These are phyloP conservation scores for Sungouiozyma intestinalis DNA, from an alignment of 805 yeast species.

Conservation along the genomic window DNA sequence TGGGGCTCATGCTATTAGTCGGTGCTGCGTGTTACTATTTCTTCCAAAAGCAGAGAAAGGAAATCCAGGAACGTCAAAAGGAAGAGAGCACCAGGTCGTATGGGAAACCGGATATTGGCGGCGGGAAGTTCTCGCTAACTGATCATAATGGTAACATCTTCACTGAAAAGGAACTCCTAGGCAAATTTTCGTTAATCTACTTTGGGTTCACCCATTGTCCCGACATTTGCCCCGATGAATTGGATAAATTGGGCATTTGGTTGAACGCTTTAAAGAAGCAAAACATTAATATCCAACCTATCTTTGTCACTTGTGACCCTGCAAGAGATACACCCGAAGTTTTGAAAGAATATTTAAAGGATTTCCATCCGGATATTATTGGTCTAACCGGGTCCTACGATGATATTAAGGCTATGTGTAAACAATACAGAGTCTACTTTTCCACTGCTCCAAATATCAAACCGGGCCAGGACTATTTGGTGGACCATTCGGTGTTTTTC, in stretches of 20 bases:
- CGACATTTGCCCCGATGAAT: constrained; percentile 96
- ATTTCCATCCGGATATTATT: constrained; percentile 80
- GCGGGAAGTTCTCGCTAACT: constrained; percentile 72
- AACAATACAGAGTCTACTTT: constrained; percentile 85
- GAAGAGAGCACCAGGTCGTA: constrained; percentile 79
- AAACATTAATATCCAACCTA: constrained; percentile 61
- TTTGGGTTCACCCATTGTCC: constrained; percentile 98
- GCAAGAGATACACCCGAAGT: constrained; percentile 87
- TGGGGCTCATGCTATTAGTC: constrained; percentile 49
- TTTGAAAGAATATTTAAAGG: constrained; percentile 68
- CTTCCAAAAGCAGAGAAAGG: constrained; percentile 67
- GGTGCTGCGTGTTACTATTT: constrained; percentile 66
- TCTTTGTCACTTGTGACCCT: constrained; percentile 95
- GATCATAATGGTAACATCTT: constrained; percentile 65
- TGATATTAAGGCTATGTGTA: constrained; percentile 74
- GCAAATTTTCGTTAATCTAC: constrained; percentile 76
- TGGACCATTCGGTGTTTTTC: constrained; percentile 95
- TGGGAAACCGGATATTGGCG: constrained; percentile 91
- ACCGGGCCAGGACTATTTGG: constrained; percentile 93
- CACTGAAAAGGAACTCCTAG: constrained; percentile 66
- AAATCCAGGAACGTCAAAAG: constrained; percentile 61
- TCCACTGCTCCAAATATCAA: constrained; percentile 93
- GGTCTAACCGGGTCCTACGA: constrained; percentile 92
- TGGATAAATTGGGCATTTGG: constrained; percentile 75
- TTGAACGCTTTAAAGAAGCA: constrained; percentile 48